Base-by-base conservation (phyloP, 441 rosid species). In the Arabidopsis lyrata region DNA sequence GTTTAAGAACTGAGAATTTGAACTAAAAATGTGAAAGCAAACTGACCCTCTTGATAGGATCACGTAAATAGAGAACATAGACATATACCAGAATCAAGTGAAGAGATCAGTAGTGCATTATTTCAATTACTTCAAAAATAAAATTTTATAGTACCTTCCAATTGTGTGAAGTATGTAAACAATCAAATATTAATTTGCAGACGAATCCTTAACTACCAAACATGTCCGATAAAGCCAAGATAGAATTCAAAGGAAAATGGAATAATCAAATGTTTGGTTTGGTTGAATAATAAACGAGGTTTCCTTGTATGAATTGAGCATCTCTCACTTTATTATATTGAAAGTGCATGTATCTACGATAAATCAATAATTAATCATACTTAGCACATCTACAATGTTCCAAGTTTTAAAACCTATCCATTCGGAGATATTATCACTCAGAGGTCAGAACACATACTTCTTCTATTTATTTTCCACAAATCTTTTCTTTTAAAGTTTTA, bases 271-370 rank as follows among this genome's bases (percentile, higher is more conserved):
- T 10, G 27, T 48, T 36, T 24, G 50, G 58, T 57, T 73, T 39
- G 77, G 66, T 48, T 52, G 60, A 56, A 47, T 4, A 0, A 65
- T 56, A 27, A 57, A 48, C 54, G 66, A 29, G 31, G 66, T 38
- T 66, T 74, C 61, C 61, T 66, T 66, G 61, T 18, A 72, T 31
- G 36, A 22, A 22, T 22, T 27, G 31, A 32, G 48, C 70, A 44
- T 54, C 38, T 50, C n/a, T 50, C n/a, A 48, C 53, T 3, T 16
- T 18, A 48, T 18, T 3, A 9, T 62, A 53, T 29, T 36, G 16
- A n/a, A 54, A 41, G 63, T 75, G 20, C 58, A 61, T 75, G 68
- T 39, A 68, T 75, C 64, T 68, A 61, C 42, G 4, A 29, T 29
- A 29, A 29, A 29, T 29, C 31, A 68, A 42, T 68, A 68, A 29